Evolutionary conservation across 805 yeast genomes (phyloP), one percentile per base, ranked within the genome.

Genomic region (Yarrowia bubula): DNA sequence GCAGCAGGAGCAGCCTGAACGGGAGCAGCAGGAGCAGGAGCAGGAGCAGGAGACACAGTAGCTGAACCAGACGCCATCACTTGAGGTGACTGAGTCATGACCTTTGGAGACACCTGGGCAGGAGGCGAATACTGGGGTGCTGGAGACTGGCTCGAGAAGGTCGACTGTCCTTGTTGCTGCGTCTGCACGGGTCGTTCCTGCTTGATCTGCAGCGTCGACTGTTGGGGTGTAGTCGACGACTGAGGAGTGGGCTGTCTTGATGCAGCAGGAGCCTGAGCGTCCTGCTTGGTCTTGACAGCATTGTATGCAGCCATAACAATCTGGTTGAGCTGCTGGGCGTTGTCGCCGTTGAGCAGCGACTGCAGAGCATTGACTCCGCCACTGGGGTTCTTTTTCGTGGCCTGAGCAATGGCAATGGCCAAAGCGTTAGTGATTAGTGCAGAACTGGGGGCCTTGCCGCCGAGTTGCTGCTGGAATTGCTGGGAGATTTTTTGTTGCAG

Each of bases 351-450:
- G 33, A 69, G 64, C 61, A 67, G 42, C 22, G 70, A 35, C 8
- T 71, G 66, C 31, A 75, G 68, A 32, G 68, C 73, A 15, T 65
- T 62, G 15, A 69, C 65, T 8, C 72, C 71, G 22, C 76, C 77
- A 15, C 74, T 74, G 15, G 65, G 65, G n/a, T 71, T 70, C 70
- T 86, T 86, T 70, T 92, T 90, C 0, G 96, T 96, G 8, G 92
- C 92, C 69, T 87, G 92, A 10, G 96, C 93, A 68, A 92, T 91
- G 0, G 97, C 93, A 79, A 92, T 89, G 2, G 97, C 97, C 69
- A 92, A 80, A 1, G 97, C 97, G 70, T 89, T 92, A 8, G 97
- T 92, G 70, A 92, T 79, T 64, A 92, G 85, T 66, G 86, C 89
- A 0, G 97, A 89, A 60, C 93, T 90, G 7, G 91, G 85, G 31